phyloP scores from a whole-genome alignment of 768 basidiomycete genomes.

The Naganishia vaughanmartiniae region DNA sequence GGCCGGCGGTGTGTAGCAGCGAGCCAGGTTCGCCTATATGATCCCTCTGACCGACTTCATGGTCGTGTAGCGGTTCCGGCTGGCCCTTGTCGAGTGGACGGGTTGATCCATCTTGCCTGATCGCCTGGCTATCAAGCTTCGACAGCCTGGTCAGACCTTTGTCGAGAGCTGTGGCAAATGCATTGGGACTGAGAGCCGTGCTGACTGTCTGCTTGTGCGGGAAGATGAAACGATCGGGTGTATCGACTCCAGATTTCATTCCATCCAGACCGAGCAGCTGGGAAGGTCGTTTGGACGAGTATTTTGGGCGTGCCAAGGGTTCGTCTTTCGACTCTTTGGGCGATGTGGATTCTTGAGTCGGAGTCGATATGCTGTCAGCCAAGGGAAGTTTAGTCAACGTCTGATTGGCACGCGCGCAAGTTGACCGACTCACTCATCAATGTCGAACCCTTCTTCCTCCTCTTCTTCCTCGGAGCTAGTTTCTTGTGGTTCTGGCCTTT shows the following conservation, averaged over 20 bases:
- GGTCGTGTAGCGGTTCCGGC: neutral
- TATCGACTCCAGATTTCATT: constrained; percentile 48
- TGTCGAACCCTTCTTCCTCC: constrained; percentile 81
- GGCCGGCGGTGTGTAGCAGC: constrained; percentile 13
- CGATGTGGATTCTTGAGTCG: constrained; percentile 32
- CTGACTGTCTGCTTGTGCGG: constrained; percentile 38
- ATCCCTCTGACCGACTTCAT: constrained; percentile 9
- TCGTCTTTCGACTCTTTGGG: constrained; percentile 13
- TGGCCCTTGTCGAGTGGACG: neutral
- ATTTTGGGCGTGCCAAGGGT: constrained; percentile 9
- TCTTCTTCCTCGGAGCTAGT: constrained; percentile 54
- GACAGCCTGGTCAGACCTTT: constrained; percentile 14
- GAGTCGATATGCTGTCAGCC: constrained; percentile 29
- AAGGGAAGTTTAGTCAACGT: neutral
- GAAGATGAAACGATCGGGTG: constrained; percentile 51
- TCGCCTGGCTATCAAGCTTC: neutral
- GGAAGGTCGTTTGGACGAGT: constrained; percentile 26
- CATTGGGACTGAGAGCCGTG: constrained; percentile 36
- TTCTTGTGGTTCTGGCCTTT: constrained; percentile 26
- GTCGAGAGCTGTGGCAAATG: constrained; percentile 2
- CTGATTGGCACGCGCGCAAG: neutral
- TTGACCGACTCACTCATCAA: constrained; percentile 64
- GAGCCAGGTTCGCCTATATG: constrained; percentile 13
- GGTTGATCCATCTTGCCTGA: neutral
- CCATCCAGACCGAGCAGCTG: constrained; percentile 30